A percentile compares a stretch with the other conserved stretches of the same genome.
These are phyloP conservation scores for Tetraselmis striata DNA, from an alignment of 139 green algal species.

Conservation along the genomic window DNA sequence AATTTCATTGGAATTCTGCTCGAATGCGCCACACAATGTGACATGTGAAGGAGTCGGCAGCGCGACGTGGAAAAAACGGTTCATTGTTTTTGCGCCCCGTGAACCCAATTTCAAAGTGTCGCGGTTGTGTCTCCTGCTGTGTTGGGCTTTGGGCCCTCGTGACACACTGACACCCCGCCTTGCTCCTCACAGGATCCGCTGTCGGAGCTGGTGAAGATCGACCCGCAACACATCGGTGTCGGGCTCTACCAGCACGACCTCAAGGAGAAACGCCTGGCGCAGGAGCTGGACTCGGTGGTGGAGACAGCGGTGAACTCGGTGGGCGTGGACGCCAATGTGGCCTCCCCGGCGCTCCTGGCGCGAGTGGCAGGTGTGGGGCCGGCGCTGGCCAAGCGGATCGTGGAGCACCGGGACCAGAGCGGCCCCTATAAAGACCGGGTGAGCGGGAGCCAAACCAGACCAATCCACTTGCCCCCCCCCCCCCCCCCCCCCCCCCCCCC, in stretches of 20 bases:
- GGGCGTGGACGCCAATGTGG: constrained; percentile 34
- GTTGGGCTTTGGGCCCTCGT: no score
- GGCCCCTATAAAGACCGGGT: constrained; percentile 10
- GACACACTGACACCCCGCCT: no score
- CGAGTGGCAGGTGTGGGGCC: constrained; percentile 19
- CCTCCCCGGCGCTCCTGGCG: constrained; percentile 23
- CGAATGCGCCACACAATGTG: no score
- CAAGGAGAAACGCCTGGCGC: constrained; percentile 1
- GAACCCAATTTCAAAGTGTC: no score
- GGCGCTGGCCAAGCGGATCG: constrained; percentile 22
- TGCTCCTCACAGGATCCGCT: constrained; percentile 37
- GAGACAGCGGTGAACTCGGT: constrained; percentile 26
- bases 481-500: no score
- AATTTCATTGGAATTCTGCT: no score
- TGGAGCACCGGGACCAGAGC: constrained; percentile 8
- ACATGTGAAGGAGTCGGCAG: no score
- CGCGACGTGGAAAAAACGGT: no score
- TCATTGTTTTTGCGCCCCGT: no score
- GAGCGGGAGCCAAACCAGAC: no score
- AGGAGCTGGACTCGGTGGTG: constrained; percentile 22
- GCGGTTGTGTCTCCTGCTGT: no score
- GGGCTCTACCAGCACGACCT: constrained; percentile 42
- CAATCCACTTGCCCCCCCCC: no score
- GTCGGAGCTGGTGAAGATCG: constrained; percentile 41
- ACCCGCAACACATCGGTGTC: constrained; percentile 28